Base-by-base conservation (phyloP, 208 protist species). In the Leishmania aethiopica region DNA sequence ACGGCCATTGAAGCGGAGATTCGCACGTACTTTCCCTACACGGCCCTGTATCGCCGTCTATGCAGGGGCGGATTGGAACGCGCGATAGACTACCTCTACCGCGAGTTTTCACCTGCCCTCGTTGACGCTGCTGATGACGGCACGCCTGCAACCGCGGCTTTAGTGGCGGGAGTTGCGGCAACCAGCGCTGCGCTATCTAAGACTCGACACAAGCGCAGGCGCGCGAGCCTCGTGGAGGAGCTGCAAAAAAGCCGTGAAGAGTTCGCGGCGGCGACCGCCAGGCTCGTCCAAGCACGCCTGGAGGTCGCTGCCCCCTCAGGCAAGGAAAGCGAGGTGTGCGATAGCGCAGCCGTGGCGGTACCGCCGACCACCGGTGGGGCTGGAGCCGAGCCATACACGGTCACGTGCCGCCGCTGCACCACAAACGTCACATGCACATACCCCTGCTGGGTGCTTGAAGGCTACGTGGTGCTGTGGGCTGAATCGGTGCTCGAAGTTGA, bases 391-490 rank as follows among this genome's bases (percentile, higher is more conserved):
- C 78, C 67, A 1, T 89, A 78, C 37, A 35, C 55, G 2, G 86
- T 88, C 19, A 35, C n/a, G 19, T 88, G 81, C 55, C 55, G 53
- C 22, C 11, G 37, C 49, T 94, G 90, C 79, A 81, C 60, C 2
- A 90, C 88, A 17, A 47, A 70, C 3, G 78, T 95, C 22, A 25
- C 90, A 17, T 90, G 86, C 25, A 76, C 69, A 47, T 76, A 82
- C n/a, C 77, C 77, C 2, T 91, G 89, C 40, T 2, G 60, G 28
- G 89, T 93, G 15, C 73, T 96, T 3, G 76, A 67, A 3, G 87
- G 80, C 6, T 91, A 95, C 40, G 83, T 86, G 40, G 86, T 92
- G 51, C 17, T 95, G 80, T 96, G 91, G 93, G 93, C 86, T 0
- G 83, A 91, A 69, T 91, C 91, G 13, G 67, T 83, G 15, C 62